phyloP scores from a whole-genome alignment of 768 basidiomycete species.

The Xerocomellus dryophilus region DNA sequence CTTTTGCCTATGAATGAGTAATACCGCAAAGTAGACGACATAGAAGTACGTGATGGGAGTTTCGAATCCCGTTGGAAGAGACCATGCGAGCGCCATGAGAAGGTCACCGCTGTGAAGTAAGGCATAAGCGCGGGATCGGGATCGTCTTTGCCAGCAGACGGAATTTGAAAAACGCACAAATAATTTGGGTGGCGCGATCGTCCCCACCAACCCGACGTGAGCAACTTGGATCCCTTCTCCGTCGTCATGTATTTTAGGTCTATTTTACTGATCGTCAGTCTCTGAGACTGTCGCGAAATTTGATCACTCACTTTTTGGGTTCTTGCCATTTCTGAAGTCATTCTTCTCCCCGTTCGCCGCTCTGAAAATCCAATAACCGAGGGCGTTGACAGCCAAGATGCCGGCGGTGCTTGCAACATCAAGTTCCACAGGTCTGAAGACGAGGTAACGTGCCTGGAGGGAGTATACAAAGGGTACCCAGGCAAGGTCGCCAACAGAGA shows the following conservation, averaged over 20 bases:
- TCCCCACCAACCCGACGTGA: conserved; percentile 99
- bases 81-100: conserved; percentile 91
- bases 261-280: conserved; percentile 29
- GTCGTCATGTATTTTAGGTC: conserved; percentile 81
- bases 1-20: conserved; percentile 85
- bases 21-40: conserved; percentile 79
- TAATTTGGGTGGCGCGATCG: conserved; percentile 91
- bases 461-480: conserved; percentile 96
- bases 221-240: conserved; percentile 80
- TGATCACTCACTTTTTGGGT: conserved; percentile 76
- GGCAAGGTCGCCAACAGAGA: conserved; percentile 83
- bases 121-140: not conserved
- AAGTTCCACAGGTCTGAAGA: conserved; percentile 81
- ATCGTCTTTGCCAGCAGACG: not conserved
- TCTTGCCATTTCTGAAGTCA: conserved; percentile 87
- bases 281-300: not conserved
- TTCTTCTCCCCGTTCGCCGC: conserved; percentile 90
- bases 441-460: conserved; percentile 92
- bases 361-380: conserved; percentile 92
- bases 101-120: conserved; percentile 63
- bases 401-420: conserved; percentile 50
- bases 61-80: conserved; percentile 83
- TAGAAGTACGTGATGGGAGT: conserved; percentile 98
- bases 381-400: conserved; percentile 61
- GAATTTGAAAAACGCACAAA: conserved; percentile 44